Conservation (phyloP, 108 stramenopile genomes). For the Nannochloropsis salina region DNA sequence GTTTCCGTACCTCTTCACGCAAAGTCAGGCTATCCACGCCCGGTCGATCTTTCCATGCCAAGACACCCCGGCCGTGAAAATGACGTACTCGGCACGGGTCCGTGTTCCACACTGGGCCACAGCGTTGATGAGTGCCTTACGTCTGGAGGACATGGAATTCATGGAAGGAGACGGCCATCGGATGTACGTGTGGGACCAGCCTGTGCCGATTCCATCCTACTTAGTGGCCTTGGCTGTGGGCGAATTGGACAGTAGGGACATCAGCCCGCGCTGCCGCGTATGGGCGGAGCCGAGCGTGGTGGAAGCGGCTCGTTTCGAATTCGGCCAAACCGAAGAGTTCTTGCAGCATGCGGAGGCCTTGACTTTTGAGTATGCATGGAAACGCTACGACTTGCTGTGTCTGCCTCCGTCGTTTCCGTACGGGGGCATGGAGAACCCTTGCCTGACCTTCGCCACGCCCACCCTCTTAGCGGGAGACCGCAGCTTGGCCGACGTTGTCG, state of each 20-base stretch:
- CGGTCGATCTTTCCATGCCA: slow-evolving; percentile 87
- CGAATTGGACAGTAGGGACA: slow-evolving; percentile 64
- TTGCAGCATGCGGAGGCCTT: slow-evolving; percentile 73
- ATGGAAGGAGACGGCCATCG: slow-evolving; percentile 13
- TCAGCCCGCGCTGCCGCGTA: slow-evolving; percentile 70
- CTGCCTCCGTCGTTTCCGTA: slow-evolving; percentile 94
- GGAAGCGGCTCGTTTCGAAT: slow-evolving; percentile 83
- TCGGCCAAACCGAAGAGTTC: slow-evolving; percentile 80
- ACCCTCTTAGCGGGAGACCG: slow-evolving; percentile 83
- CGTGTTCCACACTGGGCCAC: slow-evolving; percentile 80
- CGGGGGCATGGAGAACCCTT: slow-evolving; percentile 84
- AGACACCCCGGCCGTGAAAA: slow-evolving; percentile 49
- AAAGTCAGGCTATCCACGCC: slow-evolving; percentile 92
- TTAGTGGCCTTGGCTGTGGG: slow-evolving; percentile 89
- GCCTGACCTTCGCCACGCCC: slow-evolving; percentile 94
- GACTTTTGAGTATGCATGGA: slow-evolving; percentile 74
- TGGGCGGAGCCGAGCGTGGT: slow-evolving; percentile 89
- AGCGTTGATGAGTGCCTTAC: slow-evolving; percentile 84
- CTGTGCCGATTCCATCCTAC: slow-evolving; percentile 84
- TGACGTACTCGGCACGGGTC: slow-evolving; percentile 76
- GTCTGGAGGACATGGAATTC: slow-evolving; percentile 30
- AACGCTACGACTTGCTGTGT: slow-evolving; percentile 87
- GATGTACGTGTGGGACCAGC: slow-evolving; percentile 69
- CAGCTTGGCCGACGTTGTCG: slow-evolving; percentile 89
- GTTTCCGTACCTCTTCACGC: slow-evolving; percentile 91